Base-by-base conservation (phyloP, 2,329 filamentous ascomycete species). In the Nemania abortiva region DNA sequence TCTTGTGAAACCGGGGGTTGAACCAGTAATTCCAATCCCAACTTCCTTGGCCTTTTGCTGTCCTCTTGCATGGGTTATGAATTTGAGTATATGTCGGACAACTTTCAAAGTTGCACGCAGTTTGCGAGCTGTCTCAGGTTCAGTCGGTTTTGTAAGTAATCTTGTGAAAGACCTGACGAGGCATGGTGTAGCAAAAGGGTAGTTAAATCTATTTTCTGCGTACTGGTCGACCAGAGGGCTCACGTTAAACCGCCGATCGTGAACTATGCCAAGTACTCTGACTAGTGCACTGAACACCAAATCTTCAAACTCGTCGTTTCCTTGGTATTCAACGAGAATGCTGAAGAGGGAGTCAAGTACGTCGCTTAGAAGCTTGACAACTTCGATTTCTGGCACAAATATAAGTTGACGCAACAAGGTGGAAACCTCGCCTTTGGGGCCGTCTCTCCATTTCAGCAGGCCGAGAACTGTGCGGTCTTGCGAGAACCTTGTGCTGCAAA, bases 341-440 rank as follows among this genome's bases (percentile, higher is more conserved):
- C 93, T 92, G 77, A 99, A 99, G 0, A 99, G 87, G 0, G 94
- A 90, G 79, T 97, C 93, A 62, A 99, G 91, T 0, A 98, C 94
- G 75, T 97, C 92, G 71, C 89, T 92, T 7, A 98, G 84, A 50
- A 98, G 87, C 83, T 98, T 99, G 70, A 99, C 96, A 39, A 99
- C 93, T 81, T 99, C 97, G 65, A 98, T 97, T 79, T 99, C 96
- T 0, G 96, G 93, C 0, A 99, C 95, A 73, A 98, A 98, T 22
- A 95, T 90, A 57, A 98, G 88, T 73, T 95, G 91, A 77, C 92
- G 92, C 50, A 99, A 83, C 0, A 97, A 84, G 27, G 89, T 86
- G 0, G 92, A 85, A 1, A 98, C 85, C 42, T 95, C 90, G 31
- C 90, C 89, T 54, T 90, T 87, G 0, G 90, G 85, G 49, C 91